A percentile compares a stretch with the other conserved stretches of the same genome.
Conservation (phyloP, 2,329 filamentous ascomycete species). For the Metarhizium rileyi region DNA sequence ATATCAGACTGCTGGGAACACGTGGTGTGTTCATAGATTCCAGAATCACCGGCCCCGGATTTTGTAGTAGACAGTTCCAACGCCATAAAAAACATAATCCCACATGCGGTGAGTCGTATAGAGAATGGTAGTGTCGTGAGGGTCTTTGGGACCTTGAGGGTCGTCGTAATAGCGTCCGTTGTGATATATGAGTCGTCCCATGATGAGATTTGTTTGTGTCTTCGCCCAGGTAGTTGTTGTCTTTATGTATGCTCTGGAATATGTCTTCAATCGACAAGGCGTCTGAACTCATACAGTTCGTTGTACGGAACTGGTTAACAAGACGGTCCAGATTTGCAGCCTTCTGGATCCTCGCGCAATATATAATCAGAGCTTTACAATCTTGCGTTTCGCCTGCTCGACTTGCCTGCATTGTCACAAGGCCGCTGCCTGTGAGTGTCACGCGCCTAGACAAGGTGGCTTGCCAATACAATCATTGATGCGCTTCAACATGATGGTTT, state of each 20-base stretch:
- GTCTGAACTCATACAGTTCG: not conserved
- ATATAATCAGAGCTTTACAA: not conserved
- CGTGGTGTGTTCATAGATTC: conserved; percentile 1
- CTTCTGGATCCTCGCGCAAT: not conserved
- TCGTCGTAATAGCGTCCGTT: conserved; percentile 20
- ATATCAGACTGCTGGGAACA: not conserved
- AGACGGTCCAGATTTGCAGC: not conserved
- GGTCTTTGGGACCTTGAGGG: conserved; percentile 5
- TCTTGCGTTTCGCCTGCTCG: not conserved
- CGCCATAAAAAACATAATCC: conserved; percentile 28
- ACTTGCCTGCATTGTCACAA: not conserved
- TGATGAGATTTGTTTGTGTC: not conserved
- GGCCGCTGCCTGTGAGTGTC: not conserved
- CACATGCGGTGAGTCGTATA: conserved; percentile 26
- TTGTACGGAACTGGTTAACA: not conserved
- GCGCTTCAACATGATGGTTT: not conserved
- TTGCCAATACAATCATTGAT: not conserved
- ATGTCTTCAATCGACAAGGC: not conserved
- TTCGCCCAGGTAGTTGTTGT: not conserved
- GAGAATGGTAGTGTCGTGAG: conserved; percentile 16
- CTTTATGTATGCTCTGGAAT: not conserved
- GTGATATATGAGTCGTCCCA: conserved; percentile 17
- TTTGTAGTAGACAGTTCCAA: conserved; percentile 29
- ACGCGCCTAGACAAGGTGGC: not conserved
- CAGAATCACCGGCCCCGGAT: conserved; percentile 17